Evolutionary conservation across 2,329 filamentous ascomycete species (phyloP), one percentile per base, ranked within the genome.

Genomic region (Plenodomus lindquistii): DNA sequence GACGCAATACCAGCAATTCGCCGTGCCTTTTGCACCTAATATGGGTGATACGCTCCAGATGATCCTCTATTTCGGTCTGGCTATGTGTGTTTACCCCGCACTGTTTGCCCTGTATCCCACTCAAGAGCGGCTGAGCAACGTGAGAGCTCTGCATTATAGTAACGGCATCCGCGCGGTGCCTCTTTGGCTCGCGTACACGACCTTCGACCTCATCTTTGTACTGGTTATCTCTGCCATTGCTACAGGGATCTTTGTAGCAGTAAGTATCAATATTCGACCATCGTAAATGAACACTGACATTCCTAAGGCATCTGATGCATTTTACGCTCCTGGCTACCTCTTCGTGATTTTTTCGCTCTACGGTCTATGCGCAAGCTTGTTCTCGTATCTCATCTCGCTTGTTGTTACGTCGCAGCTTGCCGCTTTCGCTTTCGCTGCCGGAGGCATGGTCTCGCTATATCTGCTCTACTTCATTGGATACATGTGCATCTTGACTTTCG

Each of bases 71-170:
- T 88, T 94, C 67, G 85, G 87, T 13, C 79, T 97, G 8, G 89
- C 87, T 1, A 85, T 95, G 72, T 80, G 83, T 6, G 85, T 86
- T 1, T 94, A 88, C 61, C 91, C 92, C 1, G 90, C 87, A 13
- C 92, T 97, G 77, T 95, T 96, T 62, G 84, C 89, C 0, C 77
- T 97, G 4, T 97, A 97, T 65, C 89, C 91, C 0, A 96, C 90
- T n/a, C 78, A 88, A 21, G 92, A 97, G 71, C 82, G 91, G 20
- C 77, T 91, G 10, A 79, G 85, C 41, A 88, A 91, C 55, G 89
- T 97, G 19, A 84, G 92, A 42, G 88, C 88, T 15, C 77, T 97
- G 22, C 87, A 97, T 70, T 97, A 96, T 73, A 95, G 89, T 44
- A 97, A 96, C 65, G 92, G 92, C 39, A 91, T 96, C 21, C 81